A percentile compares a stretch with the other conserved stretches of the same genome.
These are phyloP conservation scores for Podaxis sp. DNA, from an alignment of 768 basidiomycete genomes.

Conservation along the genomic window DNA sequence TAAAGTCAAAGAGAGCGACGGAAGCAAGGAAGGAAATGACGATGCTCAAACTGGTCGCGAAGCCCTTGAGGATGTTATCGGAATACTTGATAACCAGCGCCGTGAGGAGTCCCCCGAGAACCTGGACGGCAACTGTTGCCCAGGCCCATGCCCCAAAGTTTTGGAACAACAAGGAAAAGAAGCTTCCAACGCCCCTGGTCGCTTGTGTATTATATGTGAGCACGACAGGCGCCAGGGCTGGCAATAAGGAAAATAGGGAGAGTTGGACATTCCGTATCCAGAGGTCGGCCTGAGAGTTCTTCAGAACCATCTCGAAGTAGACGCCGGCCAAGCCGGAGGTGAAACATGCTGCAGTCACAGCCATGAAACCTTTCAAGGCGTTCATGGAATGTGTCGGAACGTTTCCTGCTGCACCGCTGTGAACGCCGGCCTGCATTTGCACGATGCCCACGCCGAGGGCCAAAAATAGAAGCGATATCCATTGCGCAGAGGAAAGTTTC, in stretches of 20 bases:
- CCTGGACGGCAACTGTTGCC: constrained; percentile 86
- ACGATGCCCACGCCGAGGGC: constrained; percentile 89
- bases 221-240: constrained; percentile 79
- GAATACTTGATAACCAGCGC: constrained; percentile 95
- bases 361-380: constrained; percentile 82
- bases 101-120: constrained; percentile 88
- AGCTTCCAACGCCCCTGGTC: constrained; percentile 31
- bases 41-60: constrained; percentile 93
- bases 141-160: constrained; percentile 93
- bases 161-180: constrained; percentile 60
- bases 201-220: constrained; percentile 39
- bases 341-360: constrained; percentile 88
- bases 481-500: constrained; percentile 71
- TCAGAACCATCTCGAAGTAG: constrained; percentile 98
- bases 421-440: constrained; percentile 65
- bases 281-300: constrained; percentile 83
- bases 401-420: constrained; percentile 17
- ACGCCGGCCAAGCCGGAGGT: constrained; percentile 96
- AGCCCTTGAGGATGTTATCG: constrained; percentile 91
- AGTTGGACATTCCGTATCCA: constrained; percentile 98
- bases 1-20: constrained; percentile 87
- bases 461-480: constrained; percentile 82
- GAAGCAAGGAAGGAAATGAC: constrained; percentile 93
- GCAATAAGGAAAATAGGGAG: constrained; percentile 90
- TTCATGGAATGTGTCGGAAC: constrained; percentile 62